Percentiles rank a stretch among this genome's conserved stretches.
Conservation (phyloP, 1,284 basidiomycete species). For the Violaceomyces palustris region DNA sequence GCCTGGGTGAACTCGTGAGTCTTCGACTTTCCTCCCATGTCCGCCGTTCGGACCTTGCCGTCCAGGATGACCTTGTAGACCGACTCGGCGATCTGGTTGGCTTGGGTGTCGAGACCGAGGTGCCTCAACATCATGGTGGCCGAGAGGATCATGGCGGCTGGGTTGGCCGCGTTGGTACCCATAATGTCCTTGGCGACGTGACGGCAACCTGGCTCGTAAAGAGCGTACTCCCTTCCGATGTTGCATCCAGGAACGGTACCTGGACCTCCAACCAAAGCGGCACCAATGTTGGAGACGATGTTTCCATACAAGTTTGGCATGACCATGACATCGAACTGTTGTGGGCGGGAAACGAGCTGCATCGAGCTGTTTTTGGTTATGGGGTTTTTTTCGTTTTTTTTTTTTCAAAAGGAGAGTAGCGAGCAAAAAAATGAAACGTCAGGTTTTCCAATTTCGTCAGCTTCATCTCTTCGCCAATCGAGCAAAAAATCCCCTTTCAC, state of each 20-base stretch:
- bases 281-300: slow-evolving; percentile 96
- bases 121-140: slow-evolving; percentile 98
- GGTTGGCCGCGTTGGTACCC: slow-evolving; percentile 96
- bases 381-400: too few species aligned
- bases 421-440: background rate
- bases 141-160: slow-evolving; percentile 94
- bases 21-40: slow-evolving; percentile 71
- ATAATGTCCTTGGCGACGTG: slow-evolving; percentile 97
- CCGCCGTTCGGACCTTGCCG: slow-evolving; percentile 84
- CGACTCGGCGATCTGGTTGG: slow-evolving; percentile 87
- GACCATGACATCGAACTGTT: slow-evolving; percentile 98
- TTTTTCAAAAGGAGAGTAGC: too few species aligned
- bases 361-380: slow-evolving; percentile 68
- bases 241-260: slow-evolving; percentile 98
- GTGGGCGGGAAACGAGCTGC: slow-evolving; percentile 92
- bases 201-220: slow-evolving; percentile 98
- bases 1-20: slow-evolving; percentile 52
- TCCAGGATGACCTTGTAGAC: slow-evolving; percentile 89
- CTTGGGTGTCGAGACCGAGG: slow-evolving; percentile 90
- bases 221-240: slow-evolving; percentile 92
- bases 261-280: slow-evolving; percentile 94
- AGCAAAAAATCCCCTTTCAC: too few species aligned
- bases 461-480: too few species aligned
- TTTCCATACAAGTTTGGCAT: slow-evolving; percentile 95
- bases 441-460: background rate